Conservation (phyloP, 805 yeast genomes). For the Metschnikowia noctiluminum region DNA sequence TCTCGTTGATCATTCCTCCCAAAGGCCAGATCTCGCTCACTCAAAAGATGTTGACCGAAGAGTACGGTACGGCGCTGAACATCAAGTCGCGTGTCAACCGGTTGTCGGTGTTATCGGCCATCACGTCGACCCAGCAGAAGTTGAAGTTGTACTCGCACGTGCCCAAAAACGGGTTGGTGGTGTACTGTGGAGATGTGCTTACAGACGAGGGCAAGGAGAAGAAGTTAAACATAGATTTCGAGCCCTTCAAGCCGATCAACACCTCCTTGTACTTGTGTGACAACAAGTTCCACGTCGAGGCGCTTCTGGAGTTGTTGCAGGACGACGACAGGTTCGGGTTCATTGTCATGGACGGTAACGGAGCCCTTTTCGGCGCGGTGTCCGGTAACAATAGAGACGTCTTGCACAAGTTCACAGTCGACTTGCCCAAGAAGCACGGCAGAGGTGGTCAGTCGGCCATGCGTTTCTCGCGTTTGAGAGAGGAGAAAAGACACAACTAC, state of each 20-base stretch:
- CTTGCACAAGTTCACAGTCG: constrained; percentile 91
- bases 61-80: constrained; percentile 97
- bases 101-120: constrained; percentile 91
- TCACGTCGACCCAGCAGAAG: constrained; percentile 97
- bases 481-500: constrained; percentile 97
- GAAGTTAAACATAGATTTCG: constrained; percentile 94
- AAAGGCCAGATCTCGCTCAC: constrained; percentile 85
- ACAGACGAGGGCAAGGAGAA: constrained; percentile 97
- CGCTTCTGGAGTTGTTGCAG: constrained; percentile 87
- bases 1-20: constrained; percentile 93
- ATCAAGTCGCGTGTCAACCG: constrained; percentile 97
- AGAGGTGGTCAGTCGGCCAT: constrained; percentile 99
- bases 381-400: constrained; percentile 97
- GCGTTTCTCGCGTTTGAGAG: constrained; percentile 98
- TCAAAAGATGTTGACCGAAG: constrained; percentile 93
- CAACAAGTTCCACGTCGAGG: constrained; percentile 97
- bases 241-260: constrained; percentile 98
- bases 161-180: constrained; percentile 92
- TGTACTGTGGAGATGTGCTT: constrained; percentile 97
- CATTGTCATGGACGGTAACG: constrained; percentile 99
- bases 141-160: constrained; percentile 83
- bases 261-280: constrained; percentile 94
- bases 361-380: constrained; percentile 90
- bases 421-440: constrained; percentile 98
- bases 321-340: constrained; percentile 96